Evolutionary conservation across 495 filamentous ascomycete genomes (phyloP), one percentile per base, ranked within the genome.

Genomic region (Pyrenula aspistea): DNA sequence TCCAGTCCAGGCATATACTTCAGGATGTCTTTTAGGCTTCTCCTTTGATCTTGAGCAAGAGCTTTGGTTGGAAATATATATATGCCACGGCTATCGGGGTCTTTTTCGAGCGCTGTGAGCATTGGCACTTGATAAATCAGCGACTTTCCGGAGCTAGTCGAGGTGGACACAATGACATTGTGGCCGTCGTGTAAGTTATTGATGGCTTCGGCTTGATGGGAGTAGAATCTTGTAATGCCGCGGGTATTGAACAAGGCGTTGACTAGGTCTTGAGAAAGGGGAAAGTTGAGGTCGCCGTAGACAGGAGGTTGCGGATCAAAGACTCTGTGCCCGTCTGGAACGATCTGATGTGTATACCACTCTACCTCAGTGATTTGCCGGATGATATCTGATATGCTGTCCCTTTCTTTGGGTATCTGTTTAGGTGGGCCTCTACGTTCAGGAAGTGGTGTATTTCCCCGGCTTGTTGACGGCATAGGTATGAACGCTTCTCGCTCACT

Each of bases 51-150:
- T 67, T 99, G 93, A 2, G 93, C 93, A 12, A 99, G 74, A 11
- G 93, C 93, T 71, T 99, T 99, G 2, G 93, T 99, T 1, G 93
- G 93, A 59, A 98, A 99, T 22, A 99, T 96, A 65, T 96, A 97
- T 85, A 99, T 89, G 10, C 93, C 92, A 61, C 91, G 75, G 49
- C 88, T 86, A 51, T 85, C 76, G 2, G 63, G 67, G 60, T 96
- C 87, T 49, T 79, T 74, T 68, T 97, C 92, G 11, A 99, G 76
- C 24, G 85, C 87, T 65, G 95, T 85, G 23, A 99, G 72, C 60
- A 97, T 91, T 0, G 93, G 93, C 20, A 99, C 75, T 63, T 97
- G 94, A 64, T 97, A 99, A 55, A 97, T 96, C 25, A 99, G 71
- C 2, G 89, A 95, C 69, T 99, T 99, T 2, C 93, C 93, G 0